These are phyloP conservation scores for Ceratocystis variospora DNA, from an alignment of 2,329 filamentous ascomycete genomes.

Conservation along the genomic window DNA sequence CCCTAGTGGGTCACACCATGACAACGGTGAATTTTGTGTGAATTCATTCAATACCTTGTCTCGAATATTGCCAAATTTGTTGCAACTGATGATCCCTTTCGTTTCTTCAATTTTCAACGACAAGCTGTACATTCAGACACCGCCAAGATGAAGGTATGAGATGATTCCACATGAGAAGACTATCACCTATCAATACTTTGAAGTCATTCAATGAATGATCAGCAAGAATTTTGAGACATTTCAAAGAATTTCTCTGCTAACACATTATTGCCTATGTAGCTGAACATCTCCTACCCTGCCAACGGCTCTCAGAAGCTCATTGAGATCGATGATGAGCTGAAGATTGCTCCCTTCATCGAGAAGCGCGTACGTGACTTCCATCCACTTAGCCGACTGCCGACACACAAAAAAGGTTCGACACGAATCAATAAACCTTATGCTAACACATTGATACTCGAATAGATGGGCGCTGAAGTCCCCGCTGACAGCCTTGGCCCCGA, in stretches of 20 bases:
- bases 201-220: too few species aligned
- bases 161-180: neutral
- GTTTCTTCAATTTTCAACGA: slow-evolving; percentile 12
- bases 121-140: slow-evolving; percentile 19
- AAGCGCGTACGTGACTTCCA: slow-evolving; percentile 59
- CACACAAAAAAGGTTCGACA: slow-evolving; percentile 18
- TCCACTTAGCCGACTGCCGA: slow-evolving; percentile 1
- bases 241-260: slow-evolving; percentile 3
- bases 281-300: slow-evolving; percentile 76
- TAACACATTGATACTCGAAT: slow-evolving; percentile 26
- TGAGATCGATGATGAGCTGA: slow-evolving; percentile 98
- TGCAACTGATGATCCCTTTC: slow-evolving; percentile 4
- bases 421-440: slow-evolving; percentile 21
- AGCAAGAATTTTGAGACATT: too few species aligned
- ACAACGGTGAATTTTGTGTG: slow-evolving; percentile 13
- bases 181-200: too few species aligned
- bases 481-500: slow-evolving; percentile 95
- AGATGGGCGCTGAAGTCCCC: slow-evolving; percentile 83
- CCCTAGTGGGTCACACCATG: slow-evolving; percentile 19
- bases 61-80: slow-evolving; percentile 14
- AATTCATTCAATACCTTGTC: neutral
- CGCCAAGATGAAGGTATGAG: slow-evolving; percentile 19
- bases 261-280: slow-evolving; percentile 26
- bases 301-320: slow-evolving; percentile 99
- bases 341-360: slow-evolving; percentile 97